Percentiles rank a stretch among this genome's conserved stretches.
Conservation (phyloP, 305 asterid genomes). For the Coffea humblotiana region DNA sequence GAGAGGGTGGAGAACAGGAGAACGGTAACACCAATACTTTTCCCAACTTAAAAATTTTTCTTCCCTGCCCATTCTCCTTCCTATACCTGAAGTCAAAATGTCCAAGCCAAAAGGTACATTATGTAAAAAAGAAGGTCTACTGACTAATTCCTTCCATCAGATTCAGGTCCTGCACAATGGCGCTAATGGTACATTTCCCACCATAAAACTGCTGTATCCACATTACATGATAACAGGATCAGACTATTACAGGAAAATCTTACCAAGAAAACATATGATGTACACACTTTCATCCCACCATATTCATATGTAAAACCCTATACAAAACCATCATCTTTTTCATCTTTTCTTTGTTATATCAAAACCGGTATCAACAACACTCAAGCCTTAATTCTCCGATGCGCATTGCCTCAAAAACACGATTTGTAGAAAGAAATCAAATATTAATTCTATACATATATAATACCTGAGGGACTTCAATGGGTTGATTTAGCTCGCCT, state of each 20-base stretch:
- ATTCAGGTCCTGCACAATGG: not conserved
- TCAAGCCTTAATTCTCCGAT: not conserved
- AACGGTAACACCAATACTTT: not conserved
- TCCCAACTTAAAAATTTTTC: not conserved
- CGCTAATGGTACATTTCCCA: too few species aligned
- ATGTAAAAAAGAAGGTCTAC: not conserved
- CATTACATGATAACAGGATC: not conserved
- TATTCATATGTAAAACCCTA: not conserved
- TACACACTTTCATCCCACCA: too few species aligned
- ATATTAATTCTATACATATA: too few species aligned
- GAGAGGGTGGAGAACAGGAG: not conserved
- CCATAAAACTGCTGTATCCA: not conserved
- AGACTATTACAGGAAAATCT: not conserved
- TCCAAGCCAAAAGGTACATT: not conserved
- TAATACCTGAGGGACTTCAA: conserved; percentile 86
- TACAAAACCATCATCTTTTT: not conserved
- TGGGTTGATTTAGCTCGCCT: conserved; percentile 96
- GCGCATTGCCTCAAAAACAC: not conserved
- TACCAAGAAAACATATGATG: not conserved
- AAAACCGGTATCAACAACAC: not conserved
- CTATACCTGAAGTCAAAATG: not conserved
- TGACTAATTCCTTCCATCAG: not conserved
- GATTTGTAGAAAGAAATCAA: not conserved
- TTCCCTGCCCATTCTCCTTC: not conserved
- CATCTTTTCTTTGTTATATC: too few species aligned